Conservation (phyloP, 257 asterid genomes). For the Agastache rugosa region DNA sequence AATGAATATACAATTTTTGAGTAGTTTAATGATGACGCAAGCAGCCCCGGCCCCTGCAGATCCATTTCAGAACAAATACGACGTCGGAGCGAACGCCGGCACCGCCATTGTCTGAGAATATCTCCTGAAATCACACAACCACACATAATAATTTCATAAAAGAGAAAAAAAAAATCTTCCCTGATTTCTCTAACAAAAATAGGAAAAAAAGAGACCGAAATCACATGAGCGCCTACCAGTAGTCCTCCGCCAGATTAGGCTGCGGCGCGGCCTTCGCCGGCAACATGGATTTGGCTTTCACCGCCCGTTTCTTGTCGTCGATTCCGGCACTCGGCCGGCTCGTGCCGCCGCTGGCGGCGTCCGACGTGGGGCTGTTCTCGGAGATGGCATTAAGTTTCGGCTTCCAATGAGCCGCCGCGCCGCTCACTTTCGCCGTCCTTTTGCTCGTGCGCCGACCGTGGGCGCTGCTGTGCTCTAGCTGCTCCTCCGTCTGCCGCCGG, state of each 20-base stretch:
- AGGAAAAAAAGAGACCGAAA: background rate
- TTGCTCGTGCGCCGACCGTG: background rate
- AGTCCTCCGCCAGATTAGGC: conserved; percentile 29
- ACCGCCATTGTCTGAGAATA: conserved; percentile 34
- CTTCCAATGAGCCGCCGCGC: conserved; percentile 45
- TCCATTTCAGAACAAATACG: conserved; percentile 44
- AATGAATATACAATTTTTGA: background rate
- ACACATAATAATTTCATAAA: conserved; percentile 5
- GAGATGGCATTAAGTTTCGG: conserved; percentile 56
- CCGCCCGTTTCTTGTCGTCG: conserved; percentile 4
- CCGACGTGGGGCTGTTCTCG: conserved; percentile 44
- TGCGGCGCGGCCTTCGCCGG: conserved; percentile 34
- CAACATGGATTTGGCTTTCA: conserved; percentile 34
- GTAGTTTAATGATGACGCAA: background rate
- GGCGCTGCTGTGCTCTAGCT: background rate
- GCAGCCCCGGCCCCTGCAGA: background rate
- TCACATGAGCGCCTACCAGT: conserved; percentile 34
- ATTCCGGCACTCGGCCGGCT: conserved; percentile 15
- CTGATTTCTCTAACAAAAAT: too few relatives aligned
- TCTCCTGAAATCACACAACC: conserved; percentile 42
- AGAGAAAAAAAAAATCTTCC: background rate
- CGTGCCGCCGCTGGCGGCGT: background rate
- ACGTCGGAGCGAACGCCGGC: conserved; percentile 56
- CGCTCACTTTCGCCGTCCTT: conserved; percentile 21
- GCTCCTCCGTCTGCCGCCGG: conserved; percentile 19